Base-by-base conservation (phyloP, 331 rosid genomes). In the Rhamnella rubrinervis region DNA sequence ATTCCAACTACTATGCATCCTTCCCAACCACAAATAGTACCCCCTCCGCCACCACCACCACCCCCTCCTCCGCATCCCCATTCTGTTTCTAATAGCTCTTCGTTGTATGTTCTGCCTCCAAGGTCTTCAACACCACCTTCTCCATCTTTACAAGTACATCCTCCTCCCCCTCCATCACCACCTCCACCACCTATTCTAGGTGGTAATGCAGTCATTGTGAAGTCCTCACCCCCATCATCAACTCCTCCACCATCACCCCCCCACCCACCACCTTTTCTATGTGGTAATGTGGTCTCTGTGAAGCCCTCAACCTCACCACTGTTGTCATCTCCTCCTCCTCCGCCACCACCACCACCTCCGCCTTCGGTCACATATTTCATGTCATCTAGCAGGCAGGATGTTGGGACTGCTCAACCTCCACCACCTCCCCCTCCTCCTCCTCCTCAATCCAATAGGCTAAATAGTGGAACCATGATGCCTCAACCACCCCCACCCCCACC, bases 231-330 rank as follows among this genome's bases (percentile, higher is more conserved):
- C 37, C 19, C 58, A 10, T 21, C 70, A 8, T 80, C 76, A 0
- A 75, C 83, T 0, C 86, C 81, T 10, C 83, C 75, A 1, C 81
- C 82, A 2, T 72, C 78, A 60, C 63, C 76, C 78, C 84, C 2
- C 88, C 84, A 19, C 72, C 71, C 65, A 25, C 55, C 81, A 18
- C 68, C 77, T 44, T 56, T 70, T 58, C 55, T 47, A 16, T 40
- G 70, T 53, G 68, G 50, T 67, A 71, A 64, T 66, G 74, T 59
- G 20, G 75, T 46, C 55, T 71, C 83, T 35, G 63, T 63, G 57
- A 68, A 26, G 31, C 52, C 78, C 3, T 63, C 64, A 20, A 19
- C 59, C 37, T 10, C 58, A 10, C 12, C 70, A 8, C 19, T 16
- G 1, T 52, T 60, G 0, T 65, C 81, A 0, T 68, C 82, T 0